phyloP scores from a whole-genome alignment of 345 rosid species.

The Eutrema yunnanense region DNA sequence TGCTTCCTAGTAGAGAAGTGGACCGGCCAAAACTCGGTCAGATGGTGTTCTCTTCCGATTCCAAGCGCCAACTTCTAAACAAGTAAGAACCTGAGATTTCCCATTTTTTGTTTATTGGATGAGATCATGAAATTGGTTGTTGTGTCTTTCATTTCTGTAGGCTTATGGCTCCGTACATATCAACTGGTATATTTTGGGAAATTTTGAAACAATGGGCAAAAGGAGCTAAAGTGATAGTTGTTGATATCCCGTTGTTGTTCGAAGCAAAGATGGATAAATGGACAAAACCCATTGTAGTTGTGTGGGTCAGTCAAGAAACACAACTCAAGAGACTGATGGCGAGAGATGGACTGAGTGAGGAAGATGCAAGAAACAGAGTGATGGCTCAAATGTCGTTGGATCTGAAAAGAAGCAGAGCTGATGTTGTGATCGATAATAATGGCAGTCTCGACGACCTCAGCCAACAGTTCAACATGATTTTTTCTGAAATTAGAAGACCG shows the following conservation, averaged over 20 bases:
- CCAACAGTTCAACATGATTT: slow-evolving; percentile 46
- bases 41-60: slow-evolving; percentile 72
- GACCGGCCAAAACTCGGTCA: slow-evolving; percentile 70
- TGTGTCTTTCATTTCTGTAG: slow-evolving; percentile 25
- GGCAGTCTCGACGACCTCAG: slow-evolving; percentile 66
- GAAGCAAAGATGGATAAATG: slow-evolving; percentile 76
- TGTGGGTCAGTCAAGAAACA: slow-evolving; percentile 61
- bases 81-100: slow-evolving; percentile 28
- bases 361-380: slow-evolving; percentile 72
- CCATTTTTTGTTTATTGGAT: background rate
- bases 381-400: slow-evolving; percentile 81
- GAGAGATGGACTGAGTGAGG: slow-evolving; percentile 58
- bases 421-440: slow-evolving; percentile 65
- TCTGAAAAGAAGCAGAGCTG: slow-evolving; percentile 58
- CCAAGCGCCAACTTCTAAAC: slow-evolving; percentile 72
- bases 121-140: background rate
- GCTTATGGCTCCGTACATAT: slow-evolving; percentile 71
- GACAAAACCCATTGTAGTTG: slow-evolving; percentile 71
- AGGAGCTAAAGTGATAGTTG: slow-evolving; percentile 61
- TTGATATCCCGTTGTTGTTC: slow-evolving; percentile 72
- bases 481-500: slow-evolving; percentile 52
- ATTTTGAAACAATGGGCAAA: slow-evolving; percentile 62
- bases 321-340: slow-evolving; percentile 67
- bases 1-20: slow-evolving; percentile 50
- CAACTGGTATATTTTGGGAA: slow-evolving; percentile 57